A percentile compares a stretch with the other conserved stretches of the same genome.
Conservation (phyloP, 306 rosid genomes). For the Vachellia collinsii region DNA sequence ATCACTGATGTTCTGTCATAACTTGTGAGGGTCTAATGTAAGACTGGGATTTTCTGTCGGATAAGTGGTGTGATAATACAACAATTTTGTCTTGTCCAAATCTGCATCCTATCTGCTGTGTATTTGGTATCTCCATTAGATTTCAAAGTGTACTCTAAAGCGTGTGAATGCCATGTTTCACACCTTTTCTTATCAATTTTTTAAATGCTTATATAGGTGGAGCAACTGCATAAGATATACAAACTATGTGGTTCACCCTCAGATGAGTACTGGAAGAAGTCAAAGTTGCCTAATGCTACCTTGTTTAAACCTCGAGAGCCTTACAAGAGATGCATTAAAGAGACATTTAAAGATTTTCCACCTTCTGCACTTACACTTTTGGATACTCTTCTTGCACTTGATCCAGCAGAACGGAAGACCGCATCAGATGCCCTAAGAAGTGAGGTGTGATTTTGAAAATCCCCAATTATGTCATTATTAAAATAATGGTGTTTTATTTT, state of each 20-base stretch:
- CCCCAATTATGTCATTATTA: constrained; percentile 27
- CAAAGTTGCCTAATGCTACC: constrained; percentile 88
- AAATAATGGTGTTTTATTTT: constrained; percentile 7
- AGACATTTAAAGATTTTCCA: constrained; percentile 80
- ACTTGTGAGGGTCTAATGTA: constrained; percentile 10
- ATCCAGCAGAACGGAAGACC: constrained; percentile 84
- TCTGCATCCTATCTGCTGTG: constrained; percentile 1
- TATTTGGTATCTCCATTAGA: constrained; percentile 18
- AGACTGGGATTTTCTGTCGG: constrained; percentile 20
- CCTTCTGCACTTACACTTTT: constrained; percentile 76
- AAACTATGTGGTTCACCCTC: constrained; percentile 96
- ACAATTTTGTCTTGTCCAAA: background rate
- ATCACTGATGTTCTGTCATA: constrained; percentile 22
- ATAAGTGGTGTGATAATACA: background rate
- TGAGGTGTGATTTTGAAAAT: constrained; percentile 59
- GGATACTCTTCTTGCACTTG: constrained; percentile 84
- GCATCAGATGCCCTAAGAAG: constrained; percentile 81
- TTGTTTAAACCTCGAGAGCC: constrained; percentile 86
- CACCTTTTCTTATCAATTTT: constrained; percentile 18
- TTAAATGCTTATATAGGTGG: constrained; percentile 62
- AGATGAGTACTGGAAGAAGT: constrained; percentile 86
- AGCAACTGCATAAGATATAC: constrained; percentile 94
- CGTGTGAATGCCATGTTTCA: background rate
- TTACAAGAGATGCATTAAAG: constrained; percentile 76
- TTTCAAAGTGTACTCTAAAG: background rate